phyloP scores from a whole-genome alignment of 2,329 filamentous ascomycete genomes.

The Teratosphaeria pseudoeucalypti region DNA sequence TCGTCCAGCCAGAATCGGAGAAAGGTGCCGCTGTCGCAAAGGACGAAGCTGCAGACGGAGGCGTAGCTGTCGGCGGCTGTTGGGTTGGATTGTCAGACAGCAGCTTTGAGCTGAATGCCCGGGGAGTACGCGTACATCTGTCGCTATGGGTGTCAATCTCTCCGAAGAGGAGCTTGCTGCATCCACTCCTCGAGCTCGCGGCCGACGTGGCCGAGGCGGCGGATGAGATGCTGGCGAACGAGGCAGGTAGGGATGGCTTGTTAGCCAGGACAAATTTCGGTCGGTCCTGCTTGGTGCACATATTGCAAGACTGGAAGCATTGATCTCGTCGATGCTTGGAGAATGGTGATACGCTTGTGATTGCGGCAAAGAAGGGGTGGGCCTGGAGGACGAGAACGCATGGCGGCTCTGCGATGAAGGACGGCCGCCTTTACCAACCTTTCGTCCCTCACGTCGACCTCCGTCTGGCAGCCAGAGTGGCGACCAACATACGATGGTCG shows the following conservation, averaged over 20 bases:
- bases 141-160: slow-evolving; percentile 38
- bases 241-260: slow-evolving; percentile 20
- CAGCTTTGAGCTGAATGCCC: slow-evolving; percentile 9
- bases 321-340: slow-evolving; percentile 1
- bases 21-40: slow-evolving; percentile 39
- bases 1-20: slow-evolving; percentile 42
- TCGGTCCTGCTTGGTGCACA: slow-evolving; percentile 20
- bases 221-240: slow-evolving; percentile 21
- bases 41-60: slow-evolving; percentile 39
- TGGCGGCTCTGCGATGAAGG: neutral
- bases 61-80: slow-evolving; percentile 35
- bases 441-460: neutral
- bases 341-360: slow-evolving; percentile 4
- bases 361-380: slow-evolving; percentile 9
- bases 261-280: slow-evolving; percentile 18
- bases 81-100: neutral
- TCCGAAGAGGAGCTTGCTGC: slow-evolving; percentile 35
- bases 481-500: neutral
- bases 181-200: slow-evolving; percentile 26
- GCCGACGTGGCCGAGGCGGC: slow-evolving; percentile 25
- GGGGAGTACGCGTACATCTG: slow-evolving; percentile 21
- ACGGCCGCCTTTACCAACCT: neutral
- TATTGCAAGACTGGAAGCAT: slow-evolving; percentile 14
- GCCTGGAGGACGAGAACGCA: slow-evolving; percentile 1
- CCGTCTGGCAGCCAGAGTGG: neutral